Percentiles rank a stretch among this genome's conserved stretches.
Conservation (phyloP, 176 grass and related monocot species). For the Stipa capillata region DNA sequence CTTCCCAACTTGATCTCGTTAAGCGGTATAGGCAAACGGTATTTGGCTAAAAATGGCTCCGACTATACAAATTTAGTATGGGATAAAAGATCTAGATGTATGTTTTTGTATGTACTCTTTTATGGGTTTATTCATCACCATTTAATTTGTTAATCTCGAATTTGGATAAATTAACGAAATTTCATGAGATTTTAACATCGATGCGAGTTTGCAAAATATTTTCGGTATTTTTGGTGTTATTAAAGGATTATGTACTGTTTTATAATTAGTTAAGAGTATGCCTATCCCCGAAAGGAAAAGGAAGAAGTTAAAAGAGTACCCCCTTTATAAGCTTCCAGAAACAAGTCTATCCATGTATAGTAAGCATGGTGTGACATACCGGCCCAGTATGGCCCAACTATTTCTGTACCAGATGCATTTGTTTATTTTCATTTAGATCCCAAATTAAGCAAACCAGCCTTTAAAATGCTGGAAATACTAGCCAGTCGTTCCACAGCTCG, state of each 20-base stretch:
- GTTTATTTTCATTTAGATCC: neutral
- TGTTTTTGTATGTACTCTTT: neutral
- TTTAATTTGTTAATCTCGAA: neutral
- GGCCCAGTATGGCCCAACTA: neutral
- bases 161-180: neutral
- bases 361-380: neutral
- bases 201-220: neutral
- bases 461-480: neutral
- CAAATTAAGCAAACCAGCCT: neutral
- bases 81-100: neutral
- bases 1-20: too few species aligned
- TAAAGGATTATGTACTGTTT: neutral
- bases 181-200: neutral
- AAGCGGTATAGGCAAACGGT: too few species aligned
- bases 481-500: neutral
- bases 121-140: neutral
- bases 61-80: neutral
- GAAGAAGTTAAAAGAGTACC: too few species aligned
- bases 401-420: neutral
- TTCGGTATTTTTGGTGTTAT: neutral
- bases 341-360: neutral
- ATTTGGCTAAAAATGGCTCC: neutral
- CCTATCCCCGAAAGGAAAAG: too few species aligned
- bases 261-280: neutral
- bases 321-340: neutral